Conservation (phyloP, 164 flowering plant species). For the grape (Vitis vinifera) region DNA sequence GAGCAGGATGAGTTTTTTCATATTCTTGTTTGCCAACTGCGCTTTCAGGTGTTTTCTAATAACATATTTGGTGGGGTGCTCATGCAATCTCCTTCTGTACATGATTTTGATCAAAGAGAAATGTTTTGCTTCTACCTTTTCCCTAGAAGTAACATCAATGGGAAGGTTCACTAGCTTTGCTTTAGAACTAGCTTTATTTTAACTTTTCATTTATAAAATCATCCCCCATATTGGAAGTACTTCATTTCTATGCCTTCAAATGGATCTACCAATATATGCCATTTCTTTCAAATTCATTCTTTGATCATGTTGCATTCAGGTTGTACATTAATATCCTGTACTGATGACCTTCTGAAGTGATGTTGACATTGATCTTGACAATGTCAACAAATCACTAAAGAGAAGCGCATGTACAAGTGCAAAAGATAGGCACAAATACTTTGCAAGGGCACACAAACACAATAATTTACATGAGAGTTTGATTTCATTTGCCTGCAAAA, state of each 20-base stretch:
- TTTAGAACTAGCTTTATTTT: neutral
- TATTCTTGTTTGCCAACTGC: neutral
- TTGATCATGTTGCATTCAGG: neutral
- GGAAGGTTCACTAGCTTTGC: constrained; percentile 38
- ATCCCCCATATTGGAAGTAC: too few relatives aligned
- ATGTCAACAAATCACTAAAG: too few relatives aligned
- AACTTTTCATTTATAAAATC: neutral
- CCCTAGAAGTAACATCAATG: constrained; percentile 48
- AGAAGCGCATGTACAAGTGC: too few relatives aligned
- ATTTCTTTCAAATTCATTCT: neutral
- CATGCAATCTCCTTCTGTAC: constrained; percentile 58
- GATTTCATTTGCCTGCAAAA: too few relatives aligned
- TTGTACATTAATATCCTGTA: neutral
- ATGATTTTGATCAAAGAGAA: constrained; percentile 72
- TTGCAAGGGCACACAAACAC: too few relatives aligned
- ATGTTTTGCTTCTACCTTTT: constrained; percentile 72
- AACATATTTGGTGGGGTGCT: constrained; percentile 63
- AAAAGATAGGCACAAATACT: too few relatives aligned
- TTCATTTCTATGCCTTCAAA: neutral
- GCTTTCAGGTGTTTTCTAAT: constrained; percentile 50
- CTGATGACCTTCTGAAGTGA: neutral
- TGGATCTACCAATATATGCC: neutral
- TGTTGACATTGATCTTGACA: neutral
- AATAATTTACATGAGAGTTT: too few relatives aligned
- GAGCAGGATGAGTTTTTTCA: neutral